A percentile compares a stretch with the other conserved stretches of the same genome.
phyloP scores from a whole-genome alignment of 179 eudicot genomes.

The Silene noctiflora region DNA sequence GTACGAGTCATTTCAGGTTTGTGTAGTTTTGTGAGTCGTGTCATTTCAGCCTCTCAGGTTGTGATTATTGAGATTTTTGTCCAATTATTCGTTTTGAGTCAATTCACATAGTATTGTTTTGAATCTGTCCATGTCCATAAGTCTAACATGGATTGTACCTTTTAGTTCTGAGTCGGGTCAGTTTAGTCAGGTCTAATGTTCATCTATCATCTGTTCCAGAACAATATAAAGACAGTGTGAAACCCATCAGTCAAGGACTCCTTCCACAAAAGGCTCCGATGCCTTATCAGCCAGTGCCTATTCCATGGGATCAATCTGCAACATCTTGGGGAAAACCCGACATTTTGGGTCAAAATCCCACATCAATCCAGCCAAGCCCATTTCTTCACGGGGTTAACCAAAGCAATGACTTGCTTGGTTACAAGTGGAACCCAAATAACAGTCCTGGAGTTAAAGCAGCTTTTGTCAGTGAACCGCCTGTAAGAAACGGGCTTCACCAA shows the following conservation, averaged over 20 bases:
- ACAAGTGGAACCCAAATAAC: constrained; percentile 41
- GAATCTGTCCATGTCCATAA: not conserved
- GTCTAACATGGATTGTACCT: too few relatives aligned
- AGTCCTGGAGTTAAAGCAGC: constrained; percentile 36
- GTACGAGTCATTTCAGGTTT: too few relatives aligned
- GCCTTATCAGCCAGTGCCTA: constrained; percentile 34
- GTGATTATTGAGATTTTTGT: too few relatives aligned
- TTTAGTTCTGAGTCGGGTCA: not conserved
- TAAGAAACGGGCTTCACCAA: constrained; percentile 46
- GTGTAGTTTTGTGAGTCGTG: too few relatives aligned
- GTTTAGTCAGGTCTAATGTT: too few relatives aligned
- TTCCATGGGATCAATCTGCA: constrained; percentile 42
- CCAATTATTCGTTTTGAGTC: too few relatives aligned
- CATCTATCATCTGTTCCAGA: constrained; percentile 36
- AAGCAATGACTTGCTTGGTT: constrained; percentile 37
- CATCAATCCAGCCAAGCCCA: constrained; percentile 37
- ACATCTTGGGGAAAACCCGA: constrained; percentile 42
- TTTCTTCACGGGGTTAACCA: constrained; percentile 35
- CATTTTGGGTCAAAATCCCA: constrained; percentile 36
- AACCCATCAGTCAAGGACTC: constrained; percentile 33
- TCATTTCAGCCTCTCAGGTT: too few relatives aligned
- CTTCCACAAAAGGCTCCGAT: constrained; percentile 37
- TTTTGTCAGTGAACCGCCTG: constrained; percentile 30
- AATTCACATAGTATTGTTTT: too few relatives aligned
- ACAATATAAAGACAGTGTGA: constrained; percentile 35